A percentile compares a stretch with the other conserved stretches of the same genome.
These are phyloP conservation scores for Ophiostoma triangulosporum DNA, from an alignment of 2,329 filamentous ascomycete genomes.

Conservation along the genomic window DNA sequence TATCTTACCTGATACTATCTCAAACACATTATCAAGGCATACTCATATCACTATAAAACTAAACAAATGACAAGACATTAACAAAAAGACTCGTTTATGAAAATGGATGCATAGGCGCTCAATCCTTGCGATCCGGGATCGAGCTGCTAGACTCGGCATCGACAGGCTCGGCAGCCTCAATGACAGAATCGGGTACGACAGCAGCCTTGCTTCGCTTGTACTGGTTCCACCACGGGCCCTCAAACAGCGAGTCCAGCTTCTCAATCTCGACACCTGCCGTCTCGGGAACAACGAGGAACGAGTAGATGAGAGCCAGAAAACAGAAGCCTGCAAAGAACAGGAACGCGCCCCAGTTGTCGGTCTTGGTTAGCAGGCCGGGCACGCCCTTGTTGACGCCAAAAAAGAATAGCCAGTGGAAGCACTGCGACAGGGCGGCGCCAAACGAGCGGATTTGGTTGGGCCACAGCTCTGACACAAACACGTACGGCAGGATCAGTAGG, in stretches of 20 bases:
- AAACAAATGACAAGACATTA: too few relatives aligned
- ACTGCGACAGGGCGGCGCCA: conserved; percentile 23
- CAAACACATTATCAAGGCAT: too few relatives aligned
- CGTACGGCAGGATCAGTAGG: conserved; percentile 27
- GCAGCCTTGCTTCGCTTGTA: conserved; percentile 2
- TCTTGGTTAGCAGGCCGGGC: conserved; percentile 20
- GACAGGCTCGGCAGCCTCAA: not conserved
- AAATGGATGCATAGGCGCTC: too few relatives aligned
- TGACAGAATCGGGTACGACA: not conserved
- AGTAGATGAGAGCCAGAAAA: conserved; percentile 21
- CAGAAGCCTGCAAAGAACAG: conserved; percentile 20
- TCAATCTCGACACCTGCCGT: conserved; percentile 25
- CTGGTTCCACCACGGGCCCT: conserved; percentile 18
- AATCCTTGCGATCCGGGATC: not conserved
- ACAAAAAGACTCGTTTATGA: too few relatives aligned
- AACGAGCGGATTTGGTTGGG: conserved; percentile 32
- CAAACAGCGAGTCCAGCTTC: conserved; percentile 25
- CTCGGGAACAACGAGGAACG: conserved; percentile 25
- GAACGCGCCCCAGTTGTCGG: conserved; percentile 20
- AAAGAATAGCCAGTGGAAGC: conserved; percentile 29
- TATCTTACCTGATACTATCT: too few relatives aligned
- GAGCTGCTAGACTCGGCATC: not conserved
- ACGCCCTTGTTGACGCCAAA: conserved; percentile 21
- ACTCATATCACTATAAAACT: too few relatives aligned
- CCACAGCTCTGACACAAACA: conserved; percentile 31